These are phyloP conservation scores for Magnusiomyces sp. DNA, from an alignment of 1,139 yeast genomes.

Conservation along the genomic window DNA sequence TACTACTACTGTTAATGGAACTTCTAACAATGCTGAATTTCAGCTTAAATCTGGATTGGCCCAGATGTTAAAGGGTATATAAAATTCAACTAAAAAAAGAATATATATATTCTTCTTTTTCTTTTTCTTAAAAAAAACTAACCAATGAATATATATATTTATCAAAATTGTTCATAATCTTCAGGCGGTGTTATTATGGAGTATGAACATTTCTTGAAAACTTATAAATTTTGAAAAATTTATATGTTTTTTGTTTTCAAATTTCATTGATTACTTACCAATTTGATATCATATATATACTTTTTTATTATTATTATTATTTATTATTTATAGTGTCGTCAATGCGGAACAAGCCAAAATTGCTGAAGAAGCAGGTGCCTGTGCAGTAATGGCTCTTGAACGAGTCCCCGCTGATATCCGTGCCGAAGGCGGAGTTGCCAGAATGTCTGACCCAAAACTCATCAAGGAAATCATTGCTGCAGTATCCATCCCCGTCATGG, in stretches of 20 bases:
- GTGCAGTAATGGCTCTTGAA: conserved; percentile 88
- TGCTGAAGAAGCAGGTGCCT: conserved; percentile 82
- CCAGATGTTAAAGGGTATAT: conserved; percentile 68
- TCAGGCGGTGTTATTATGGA: conserved; percentile 53
- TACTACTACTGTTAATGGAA: not conserved
- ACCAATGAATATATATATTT: too few relatives aligned
- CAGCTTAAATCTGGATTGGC: conserved; percentile 69
- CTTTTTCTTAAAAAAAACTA: too few relatives aligned
- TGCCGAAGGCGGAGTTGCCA: conserved; percentile 72
- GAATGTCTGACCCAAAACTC: conserved; percentile 85
- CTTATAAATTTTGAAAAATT: not conserved
- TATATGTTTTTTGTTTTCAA: conserved; percentile 30
- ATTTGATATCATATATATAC: not conserved
- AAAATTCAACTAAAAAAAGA: too few relatives aligned
- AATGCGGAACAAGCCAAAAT: conserved; percentile 52
- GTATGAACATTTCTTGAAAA: conserved; percentile 12
- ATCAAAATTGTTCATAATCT: too few relatives aligned
- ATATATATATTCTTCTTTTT: conserved; percentile 24
- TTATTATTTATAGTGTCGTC: conserved; percentile 33
- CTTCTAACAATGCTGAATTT: conserved; percentile 1
- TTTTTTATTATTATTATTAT: too few relatives aligned
- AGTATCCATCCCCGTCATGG: conserved; percentile 56
- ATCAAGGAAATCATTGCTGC: conserved; percentile 67
- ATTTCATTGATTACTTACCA: conserved; percentile 21
- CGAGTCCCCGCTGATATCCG: conserved; percentile 84